Base-by-base conservation (phyloP, 1,284 basidiomycete genomes). In the Tylopilus sp. region DNA sequence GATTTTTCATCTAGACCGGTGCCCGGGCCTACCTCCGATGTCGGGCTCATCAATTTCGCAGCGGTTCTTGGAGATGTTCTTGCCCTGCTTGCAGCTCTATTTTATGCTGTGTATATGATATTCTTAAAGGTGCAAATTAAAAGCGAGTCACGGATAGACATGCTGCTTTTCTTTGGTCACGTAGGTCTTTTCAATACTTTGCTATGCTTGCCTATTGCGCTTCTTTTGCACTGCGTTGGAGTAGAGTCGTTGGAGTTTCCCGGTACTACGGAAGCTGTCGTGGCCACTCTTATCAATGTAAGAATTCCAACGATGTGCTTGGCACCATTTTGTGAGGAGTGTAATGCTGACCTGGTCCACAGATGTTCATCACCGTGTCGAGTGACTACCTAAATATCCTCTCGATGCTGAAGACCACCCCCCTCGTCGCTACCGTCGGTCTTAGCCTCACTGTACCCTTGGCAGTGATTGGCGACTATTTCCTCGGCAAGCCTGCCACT, bases 341-440 rank as follows among this genome's bases (percentile, higher is more conserved):
- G 12, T 10, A 31, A 8, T n/a, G 16, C 25, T 29, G 13, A 41
- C 21, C 23, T 29, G 21, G 12, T 45, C 28, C 40, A 29, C 56
- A 89, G 88, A 96, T 94, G 91, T 72, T 73, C 36, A 91, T 96
- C 62, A 94, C 92, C 1, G 71, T 90, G 26, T 84, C 81, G 4
- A 90, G 86, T 54, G 92, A 96, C 69, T 95, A 88, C 64, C 70
- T 95, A 44, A 95, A 94, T 66, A 85, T 94, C 28, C 65, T 89
- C 8, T 92, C 96, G 6, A 97, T 98, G 94, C 81, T 99, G 54
- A 97, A 97, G 75, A 97, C 95, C 3, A 96, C 94, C 3, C 96
- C 92, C 1, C 73, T 93, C 35, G 89, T 96, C 19, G 94, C 92
- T 12, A 99, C 96, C 1, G 77, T 99, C 51, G 96, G 97, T 15